Conservation (phyloP, 345 rosid species). For the Durio zibethinus region DNA sequence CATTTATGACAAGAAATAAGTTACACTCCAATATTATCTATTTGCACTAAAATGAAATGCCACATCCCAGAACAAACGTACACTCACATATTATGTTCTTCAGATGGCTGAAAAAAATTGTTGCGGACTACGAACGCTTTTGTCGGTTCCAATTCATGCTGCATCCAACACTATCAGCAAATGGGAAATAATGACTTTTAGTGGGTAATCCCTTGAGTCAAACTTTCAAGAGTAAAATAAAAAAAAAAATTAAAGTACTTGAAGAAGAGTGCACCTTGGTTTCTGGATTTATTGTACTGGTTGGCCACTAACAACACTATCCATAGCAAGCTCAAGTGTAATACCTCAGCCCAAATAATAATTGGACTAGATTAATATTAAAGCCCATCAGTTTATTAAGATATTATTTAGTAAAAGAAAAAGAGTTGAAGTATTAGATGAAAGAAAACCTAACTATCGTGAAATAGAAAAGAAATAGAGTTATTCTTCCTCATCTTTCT, state of each 20-base stretch:
- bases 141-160: slow-evolving; percentile 94
- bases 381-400: too few relatives aligned
- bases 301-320: slow-evolving; percentile 74
- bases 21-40: not conserved
- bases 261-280: slow-evolving; percentile 51
- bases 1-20: not conserved
- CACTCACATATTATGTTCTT: not conserved
- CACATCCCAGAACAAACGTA: slow-evolving; percentile 15
- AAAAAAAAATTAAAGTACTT: not conserved
- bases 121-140: slow-evolving; percentile 23
- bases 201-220: slow-evolving; percentile 15
- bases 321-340: slow-evolving; percentile 68
- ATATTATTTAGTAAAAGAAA: too few relatives aligned
- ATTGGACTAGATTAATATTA: too few relatives aligned
- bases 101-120: slow-evolving; percentile 3
- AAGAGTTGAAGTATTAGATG: too few relatives aligned
- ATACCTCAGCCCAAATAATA: too few relatives aligned
- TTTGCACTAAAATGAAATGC: not conserved
- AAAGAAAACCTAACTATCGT: too few relatives aligned
- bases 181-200: slow-evolving; percentile 15
- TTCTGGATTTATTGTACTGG: slow-evolving; percentile 59
- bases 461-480: too few relatives aligned
- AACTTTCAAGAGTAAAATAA: not conserved
- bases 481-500: too few relatives aligned
- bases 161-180: slow-evolving; percentile 70